Percentiles rank a stretch among this genome's conserved stretches.
phyloP scores from a whole-genome alignment of 1,139 yeast species.

The Sugiyamaella sp. region DNA sequence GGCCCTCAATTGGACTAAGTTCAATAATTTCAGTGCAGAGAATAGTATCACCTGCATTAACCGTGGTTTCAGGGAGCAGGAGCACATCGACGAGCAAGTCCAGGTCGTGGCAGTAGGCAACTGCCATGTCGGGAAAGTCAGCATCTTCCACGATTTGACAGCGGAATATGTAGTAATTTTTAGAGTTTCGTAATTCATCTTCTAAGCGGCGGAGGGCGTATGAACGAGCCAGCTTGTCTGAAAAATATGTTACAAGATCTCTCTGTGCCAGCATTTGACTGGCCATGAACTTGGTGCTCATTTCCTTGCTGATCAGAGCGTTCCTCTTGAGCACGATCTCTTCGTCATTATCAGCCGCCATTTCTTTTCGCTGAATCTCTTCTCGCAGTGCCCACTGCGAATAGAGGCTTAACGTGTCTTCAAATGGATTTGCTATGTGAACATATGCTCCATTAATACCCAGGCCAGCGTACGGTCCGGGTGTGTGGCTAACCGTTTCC shows the following conservation, averaged over 20 bases:
- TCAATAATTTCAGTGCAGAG: slow-evolving; percentile 41
- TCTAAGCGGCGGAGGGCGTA: slow-evolving; percentile 29
- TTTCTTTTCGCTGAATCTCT: not conserved
- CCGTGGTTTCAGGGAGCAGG: slow-evolving; percentile 29
- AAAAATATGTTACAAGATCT: slow-evolving; percentile 20
- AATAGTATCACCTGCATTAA: slow-evolving; percentile 40
- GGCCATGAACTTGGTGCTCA: slow-evolving; percentile 1
- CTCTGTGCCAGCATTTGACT: slow-evolving; percentile 19
- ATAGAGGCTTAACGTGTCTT: slow-evolving; percentile 27
- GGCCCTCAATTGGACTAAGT: slow-evolving; percentile 39
- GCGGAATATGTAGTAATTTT: slow-evolving; percentile 33
- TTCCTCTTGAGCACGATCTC: slow-evolving; percentile 5
- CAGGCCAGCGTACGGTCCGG: slow-evolving; percentile 30
- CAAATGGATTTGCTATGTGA: slow-evolving; percentile 33
- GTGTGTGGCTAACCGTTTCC: slow-evolving; percentile 18
- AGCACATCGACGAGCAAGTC: slow-evolving; percentile 34
- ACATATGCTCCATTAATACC: slow-evolving; percentile 32
- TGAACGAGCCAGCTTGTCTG: slow-evolving; percentile 26
- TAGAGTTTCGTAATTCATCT: slow-evolving; percentile 27
- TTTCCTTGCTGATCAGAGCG: not conserved
- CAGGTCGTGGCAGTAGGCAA: slow-evolving; percentile 38
- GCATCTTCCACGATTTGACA: slow-evolving; percentile 33
- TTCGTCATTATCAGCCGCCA: not conserved
- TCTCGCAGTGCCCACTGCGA: slow-evolving; percentile 29
- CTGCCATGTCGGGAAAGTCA: slow-evolving; percentile 32